These are phyloP conservation scores for Blastomyces emzantsi DNA, from an alignment of 2,329 filamentous ascomycete genomes.

Conservation along the genomic window DNA sequence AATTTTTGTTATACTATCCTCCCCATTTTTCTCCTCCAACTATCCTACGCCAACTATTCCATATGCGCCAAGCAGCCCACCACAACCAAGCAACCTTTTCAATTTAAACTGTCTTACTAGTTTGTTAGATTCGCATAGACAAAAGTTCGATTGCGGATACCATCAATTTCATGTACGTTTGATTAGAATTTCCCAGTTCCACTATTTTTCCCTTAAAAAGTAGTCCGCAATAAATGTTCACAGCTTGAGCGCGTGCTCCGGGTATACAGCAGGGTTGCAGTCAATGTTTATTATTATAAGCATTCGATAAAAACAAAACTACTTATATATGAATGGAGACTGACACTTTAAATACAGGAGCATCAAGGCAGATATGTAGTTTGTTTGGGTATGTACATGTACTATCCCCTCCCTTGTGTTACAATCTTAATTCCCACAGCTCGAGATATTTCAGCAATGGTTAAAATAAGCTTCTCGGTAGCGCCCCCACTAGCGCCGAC, in stretches of 20 bases:
- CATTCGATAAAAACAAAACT: neutral
- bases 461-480: neutral
- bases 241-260: no score
- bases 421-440: no score
- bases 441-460: neutral
- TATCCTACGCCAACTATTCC: neutral
- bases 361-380: no score
- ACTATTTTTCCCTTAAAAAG: neutral
- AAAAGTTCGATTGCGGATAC: constrained; percentile 4
- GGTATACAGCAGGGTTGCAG: neutral
- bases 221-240: neutral
- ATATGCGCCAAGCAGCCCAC: neutral
- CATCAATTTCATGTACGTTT: neutral
- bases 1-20: neutral
- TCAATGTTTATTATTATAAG: neutral
- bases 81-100: neutral
- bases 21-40: neutral
- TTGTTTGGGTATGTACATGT: no score
- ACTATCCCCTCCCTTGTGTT: no score
- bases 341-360: no score
- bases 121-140: neutral
- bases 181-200: neutral
- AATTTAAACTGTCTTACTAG: neutral
- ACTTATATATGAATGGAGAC: no score
- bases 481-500: neutral